A percentile compares a stretch with the other conserved stretches of the same genome.
These are phyloP conservation scores for Pyricularia pennisetigena DNA, from an alignment of 2,329 filamentous ascomycete genomes.

Conservation along the genomic window DNA sequence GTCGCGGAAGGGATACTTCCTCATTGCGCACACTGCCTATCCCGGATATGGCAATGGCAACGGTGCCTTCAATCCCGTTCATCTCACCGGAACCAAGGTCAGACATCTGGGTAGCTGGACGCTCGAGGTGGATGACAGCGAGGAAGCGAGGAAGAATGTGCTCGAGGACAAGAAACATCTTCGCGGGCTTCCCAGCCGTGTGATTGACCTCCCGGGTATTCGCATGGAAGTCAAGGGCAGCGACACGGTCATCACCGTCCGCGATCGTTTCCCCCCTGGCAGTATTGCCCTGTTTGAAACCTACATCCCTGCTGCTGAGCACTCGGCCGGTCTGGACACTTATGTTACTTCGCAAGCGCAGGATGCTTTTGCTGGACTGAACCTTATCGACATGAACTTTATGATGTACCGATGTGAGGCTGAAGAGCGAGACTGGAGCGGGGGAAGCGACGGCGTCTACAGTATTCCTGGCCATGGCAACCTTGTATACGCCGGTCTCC, in stretches of 20 bases:
- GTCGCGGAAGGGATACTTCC: slow-evolving; percentile 85
- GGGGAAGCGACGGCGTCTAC: slow-evolving; percentile 78
- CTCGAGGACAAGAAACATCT: slow-evolving; percentile 62
- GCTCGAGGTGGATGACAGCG: slow-evolving; percentile 74
- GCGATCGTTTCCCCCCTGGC: slow-evolving; percentile 79
- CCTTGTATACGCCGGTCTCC: slow-evolving; percentile 89
- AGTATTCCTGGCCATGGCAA: slow-evolving; percentile 74
- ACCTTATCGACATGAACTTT: slow-evolving; percentile 80
- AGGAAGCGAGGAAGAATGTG: slow-evolving; percentile 55
- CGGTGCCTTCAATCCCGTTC: slow-evolving; percentile 68
- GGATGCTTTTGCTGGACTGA: slow-evolving; percentile 65
- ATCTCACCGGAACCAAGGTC: slow-evolving; percentile 74
- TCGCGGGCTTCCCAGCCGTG: slow-evolving; percentile 73
- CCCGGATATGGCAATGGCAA: slow-evolving; percentile 82
- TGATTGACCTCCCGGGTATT: slow-evolving; percentile 65
- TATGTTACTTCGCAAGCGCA: slow-evolving; percentile 77
- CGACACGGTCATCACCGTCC: slow-evolving; percentile 70
- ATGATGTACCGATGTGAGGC: slow-evolving; percentile 84
- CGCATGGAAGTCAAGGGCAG: slow-evolving; percentile 61
- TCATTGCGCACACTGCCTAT: slow-evolving; percentile 94
- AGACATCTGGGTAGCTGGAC: slow-evolving; percentile 86
- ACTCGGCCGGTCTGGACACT: slow-evolving; percentile 72
- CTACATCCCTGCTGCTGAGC: slow-evolving; percentile 82
- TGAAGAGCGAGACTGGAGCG: slow-evolving; percentile 72
- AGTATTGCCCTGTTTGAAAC: slow-evolving; percentile 95